Percentiles rank a stretch among this genome's conserved stretches.
phyloP scores from a whole-genome alignment of 2,329 filamentous ascomycete genomes.

The Amphichorda felina region DNA sequence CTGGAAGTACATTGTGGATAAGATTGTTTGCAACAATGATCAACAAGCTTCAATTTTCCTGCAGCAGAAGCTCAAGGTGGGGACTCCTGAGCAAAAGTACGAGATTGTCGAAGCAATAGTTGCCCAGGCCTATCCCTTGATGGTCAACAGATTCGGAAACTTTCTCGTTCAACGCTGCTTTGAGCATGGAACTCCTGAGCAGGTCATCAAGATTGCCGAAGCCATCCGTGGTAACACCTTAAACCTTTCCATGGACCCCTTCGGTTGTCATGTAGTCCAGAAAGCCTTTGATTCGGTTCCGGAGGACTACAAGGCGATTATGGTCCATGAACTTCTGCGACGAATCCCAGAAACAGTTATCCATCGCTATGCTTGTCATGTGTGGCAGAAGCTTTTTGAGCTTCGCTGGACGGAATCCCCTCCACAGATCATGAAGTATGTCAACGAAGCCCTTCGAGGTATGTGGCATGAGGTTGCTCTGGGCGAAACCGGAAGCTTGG shows the following conservation, averaged over 20 bases:
- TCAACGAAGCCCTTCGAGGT: conserved; percentile 85
- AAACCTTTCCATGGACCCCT: conserved; percentile 94
- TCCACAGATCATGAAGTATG: conserved; percentile 96
- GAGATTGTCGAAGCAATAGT: conserved; percentile 97
- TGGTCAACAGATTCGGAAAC: conserved; percentile 98
- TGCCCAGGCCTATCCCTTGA: conserved; percentile 83
- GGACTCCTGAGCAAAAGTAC: conserved; percentile 88
- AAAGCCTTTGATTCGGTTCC: conserved; percentile 98
- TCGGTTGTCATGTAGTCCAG: conserved; percentile 95
- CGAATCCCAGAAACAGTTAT: conserved; percentile 96
- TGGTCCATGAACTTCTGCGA: conserved; percentile 95
- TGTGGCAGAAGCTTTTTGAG: conserved; percentile 99
- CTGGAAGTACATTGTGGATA: conserved; percentile 99
- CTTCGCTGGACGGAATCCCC: conserved; percentile 90
- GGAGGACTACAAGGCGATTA: conserved; percentile 94
- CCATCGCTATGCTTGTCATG: conserved; percentile 96
- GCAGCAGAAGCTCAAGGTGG: conserved; percentile 97
- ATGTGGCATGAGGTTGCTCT: conserved; percentile 99
- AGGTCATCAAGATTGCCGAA: conserved; percentile 89
- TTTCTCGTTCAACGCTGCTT: conserved; percentile 98
- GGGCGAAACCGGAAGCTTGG: conserved; percentile 92
- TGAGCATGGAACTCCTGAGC: conserved; percentile 90
- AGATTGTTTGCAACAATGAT: conserved; percentile 98
- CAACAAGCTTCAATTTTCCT: conserved; percentile 98
- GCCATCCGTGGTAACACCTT: conserved; percentile 90